Evolutionary conservation across 2,329 filamentous ascomycete species (phyloP).

Genomic region (Aureobasidium musti): DNA sequence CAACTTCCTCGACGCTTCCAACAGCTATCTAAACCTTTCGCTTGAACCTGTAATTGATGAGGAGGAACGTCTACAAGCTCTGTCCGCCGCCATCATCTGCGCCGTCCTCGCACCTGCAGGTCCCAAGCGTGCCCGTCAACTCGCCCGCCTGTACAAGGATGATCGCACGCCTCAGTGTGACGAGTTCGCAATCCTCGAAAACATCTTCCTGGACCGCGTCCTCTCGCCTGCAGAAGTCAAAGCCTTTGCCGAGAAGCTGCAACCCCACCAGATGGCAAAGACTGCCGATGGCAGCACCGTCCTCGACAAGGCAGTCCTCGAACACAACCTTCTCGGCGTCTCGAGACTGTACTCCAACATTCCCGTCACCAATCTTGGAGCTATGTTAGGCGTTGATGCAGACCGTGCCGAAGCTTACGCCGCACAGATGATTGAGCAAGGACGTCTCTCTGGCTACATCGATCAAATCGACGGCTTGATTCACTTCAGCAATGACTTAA

Average conservation of each 20-base stretch:
- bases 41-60: constrained; percentile 77
- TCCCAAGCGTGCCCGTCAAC: constrained; percentile 74
- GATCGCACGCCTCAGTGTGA: constrained; percentile 74
- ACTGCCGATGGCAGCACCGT: constrained; percentile 92
- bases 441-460: constrained; percentile 80
- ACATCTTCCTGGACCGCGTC: constrained; percentile 92
- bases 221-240: constrained; percentile 79
- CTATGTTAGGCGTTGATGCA: constrained; percentile 73
- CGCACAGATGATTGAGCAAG: constrained; percentile 94
- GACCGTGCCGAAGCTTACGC: constrained; percentile 89
- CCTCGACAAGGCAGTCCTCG: constrained; percentile 86
- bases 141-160: constrained; percentile 90
- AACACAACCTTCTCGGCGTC: constrained; percentile 90
- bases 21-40: constrained; percentile 86
- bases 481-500: constrained; percentile 76
- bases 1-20: constrained; percentile 82
- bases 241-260: constrained; percentile 77
- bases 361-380: constrained; percentile 67
- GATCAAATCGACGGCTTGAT: constrained; percentile 91
- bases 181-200: constrained; percentile 88
- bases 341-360: constrained; percentile 61
- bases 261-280: constrained; percentile 84
- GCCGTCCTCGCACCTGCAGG: constrained; percentile 91
- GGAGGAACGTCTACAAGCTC: constrained; percentile 78
- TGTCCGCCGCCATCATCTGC: constrained; percentile 86